phyloP scores from a whole-genome alignment of 1,284 basidiomycete species.

The Tausonia pullulans region DNA sequence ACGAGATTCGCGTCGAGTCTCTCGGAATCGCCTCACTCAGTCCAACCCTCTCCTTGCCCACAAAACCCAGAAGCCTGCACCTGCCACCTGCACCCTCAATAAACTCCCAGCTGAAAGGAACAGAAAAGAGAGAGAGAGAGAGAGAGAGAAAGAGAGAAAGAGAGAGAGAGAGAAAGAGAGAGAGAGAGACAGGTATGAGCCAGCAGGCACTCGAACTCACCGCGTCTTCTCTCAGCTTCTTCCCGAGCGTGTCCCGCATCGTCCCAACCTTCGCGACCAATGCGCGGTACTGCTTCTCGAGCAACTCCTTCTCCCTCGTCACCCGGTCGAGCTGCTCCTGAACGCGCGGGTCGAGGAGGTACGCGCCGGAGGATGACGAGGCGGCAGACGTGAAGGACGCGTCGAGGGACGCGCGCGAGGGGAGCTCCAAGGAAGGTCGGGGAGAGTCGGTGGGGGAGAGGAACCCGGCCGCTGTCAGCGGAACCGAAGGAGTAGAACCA shows the following conservation, averaged over 20 bases:
- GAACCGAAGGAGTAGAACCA: not conserved
- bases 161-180: too few species aligned
- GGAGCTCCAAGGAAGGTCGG: constrained; percentile 4
- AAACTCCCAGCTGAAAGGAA: not conserved
- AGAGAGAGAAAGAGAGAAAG: too few species aligned
- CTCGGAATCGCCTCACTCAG: too few species aligned
- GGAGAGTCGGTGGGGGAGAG: not conserved
- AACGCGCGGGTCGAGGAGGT: constrained; percentile 18
- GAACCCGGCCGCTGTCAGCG: not conserved
- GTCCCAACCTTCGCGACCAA: constrained; percentile 78
- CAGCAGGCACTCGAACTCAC: constrained; percentile 44
- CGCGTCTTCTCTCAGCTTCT: constrained; percentile 91
- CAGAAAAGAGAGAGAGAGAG: too few species aligned
- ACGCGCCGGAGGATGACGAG: not conserved
- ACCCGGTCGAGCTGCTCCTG: constrained; percentile 34
- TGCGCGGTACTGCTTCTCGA: constrained; percentile 73
- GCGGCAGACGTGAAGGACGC: not conserved
- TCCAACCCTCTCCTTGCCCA: too few species aligned
- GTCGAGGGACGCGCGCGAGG: not conserved
- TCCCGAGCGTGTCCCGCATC: constrained; percentile 87
- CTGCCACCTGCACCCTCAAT: too few species aligned
- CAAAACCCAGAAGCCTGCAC: too few species aligned
- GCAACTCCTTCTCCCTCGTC: constrained; percentile 67
- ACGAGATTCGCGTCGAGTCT: too few species aligned
- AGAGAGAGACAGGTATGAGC: not conserved